Evolutionary conservation across 2,329 filamentous ascomycete species (phyloP).

Genomic region (Microdochium trichocladiopsis): DNA sequence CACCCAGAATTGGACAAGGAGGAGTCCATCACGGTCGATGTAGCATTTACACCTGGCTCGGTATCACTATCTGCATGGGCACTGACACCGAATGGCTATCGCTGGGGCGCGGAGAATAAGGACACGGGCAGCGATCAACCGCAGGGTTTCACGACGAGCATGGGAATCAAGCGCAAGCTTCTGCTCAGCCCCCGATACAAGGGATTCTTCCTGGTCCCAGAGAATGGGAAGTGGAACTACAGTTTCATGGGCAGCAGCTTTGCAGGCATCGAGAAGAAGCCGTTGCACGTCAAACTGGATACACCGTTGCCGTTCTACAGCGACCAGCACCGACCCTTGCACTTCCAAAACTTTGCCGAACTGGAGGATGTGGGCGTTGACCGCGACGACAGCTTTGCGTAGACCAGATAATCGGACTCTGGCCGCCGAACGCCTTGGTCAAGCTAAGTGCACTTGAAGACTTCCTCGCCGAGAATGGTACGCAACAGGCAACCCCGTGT

Average conservation of each 20-base stretch:
- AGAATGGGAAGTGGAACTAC: constrained; percentile 91
- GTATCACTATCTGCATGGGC: constrained; percentile 93
- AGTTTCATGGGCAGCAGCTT: constrained; percentile 95
- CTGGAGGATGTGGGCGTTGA: constrained; percentile 97
- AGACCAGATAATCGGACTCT: no score
- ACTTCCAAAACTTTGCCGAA: constrained; percentile 97
- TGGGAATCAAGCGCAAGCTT: constrained; percentile 94
- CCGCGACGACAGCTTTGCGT: constrained; percentile 87
- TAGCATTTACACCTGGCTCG: constrained; percentile 93
- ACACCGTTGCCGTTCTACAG: constrained; percentile 87
- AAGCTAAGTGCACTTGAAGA: no score
- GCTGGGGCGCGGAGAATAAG: constrained; percentile 95
- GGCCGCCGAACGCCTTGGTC: no score
- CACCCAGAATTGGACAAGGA: constrained; percentile 76
- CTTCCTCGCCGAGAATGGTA: no score
- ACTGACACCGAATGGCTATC: constrained; percentile 85
- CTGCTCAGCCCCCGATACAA: constrained; percentile 88
- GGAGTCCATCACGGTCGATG: constrained; percentile 89
- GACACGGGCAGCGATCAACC: constrained; percentile 90
- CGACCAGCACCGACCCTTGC: constrained; percentile 82
- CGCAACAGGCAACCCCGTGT: no score
- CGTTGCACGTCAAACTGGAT: constrained; percentile 87
- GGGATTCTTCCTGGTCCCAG: constrained; percentile 93
- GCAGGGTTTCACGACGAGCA: constrained; percentile 82
- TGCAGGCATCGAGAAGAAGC: constrained; percentile 81